phyloP scores from a whole-genome alignment of 2,329 filamentous ascomycete species.

The Penicillium sp. region DNA sequence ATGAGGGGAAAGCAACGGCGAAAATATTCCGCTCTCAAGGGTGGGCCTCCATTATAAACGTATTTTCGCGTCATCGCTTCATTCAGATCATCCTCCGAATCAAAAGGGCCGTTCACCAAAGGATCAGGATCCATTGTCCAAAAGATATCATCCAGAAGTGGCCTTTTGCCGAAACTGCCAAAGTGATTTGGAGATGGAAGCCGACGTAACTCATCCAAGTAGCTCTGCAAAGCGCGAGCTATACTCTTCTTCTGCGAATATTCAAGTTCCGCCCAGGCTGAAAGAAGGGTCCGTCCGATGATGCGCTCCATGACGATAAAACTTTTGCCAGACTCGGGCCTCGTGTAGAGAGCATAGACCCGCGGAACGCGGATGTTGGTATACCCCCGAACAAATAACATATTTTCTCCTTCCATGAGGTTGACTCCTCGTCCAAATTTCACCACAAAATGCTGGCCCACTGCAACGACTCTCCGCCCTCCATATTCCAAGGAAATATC shows the following conservation, averaged over 20 bases:
- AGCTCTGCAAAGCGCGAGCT: constrained; percentile 9
- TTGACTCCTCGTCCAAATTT: constrained; percentile 21
- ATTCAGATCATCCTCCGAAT: constrained; percentile 22
- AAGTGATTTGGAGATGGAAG: constrained; percentile 22
- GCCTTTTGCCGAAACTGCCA: constrained; percentile 21
- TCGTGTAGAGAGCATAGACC: constrained; percentile 28
- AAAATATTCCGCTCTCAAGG: constrained; percentile 22
- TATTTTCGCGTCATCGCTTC: constrained; percentile 25
- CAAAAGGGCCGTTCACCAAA: constrained; percentile 25
- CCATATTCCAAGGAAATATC: constrained; percentile 9
- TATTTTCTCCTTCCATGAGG: constrained; percentile 28
- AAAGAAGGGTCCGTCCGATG: constrained; percentile 19
- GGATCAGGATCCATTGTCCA: constrained; percentile 20
- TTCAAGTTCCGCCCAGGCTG: constrained; percentile 17
- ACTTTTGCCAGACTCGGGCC: constrained; percentile 15
- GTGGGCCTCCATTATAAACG: constrained; percentile 12
- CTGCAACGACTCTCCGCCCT: constrained; percentile 16
- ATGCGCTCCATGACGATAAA: constrained; percentile 31
- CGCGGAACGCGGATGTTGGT: constrained; percentile 25
- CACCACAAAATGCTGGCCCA: constrained; percentile 16
- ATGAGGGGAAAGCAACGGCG: constrained; percentile 19
- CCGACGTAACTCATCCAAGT: constrained; percentile 20
- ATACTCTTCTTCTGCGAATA: constrained; percentile 20
- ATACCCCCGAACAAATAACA: constrained; percentile 24
- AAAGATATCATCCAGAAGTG: constrained; percentile 24